Base-by-base conservation (phyloP, 1,139 yeast species). In the Yamadazyma blattariae region DNA sequence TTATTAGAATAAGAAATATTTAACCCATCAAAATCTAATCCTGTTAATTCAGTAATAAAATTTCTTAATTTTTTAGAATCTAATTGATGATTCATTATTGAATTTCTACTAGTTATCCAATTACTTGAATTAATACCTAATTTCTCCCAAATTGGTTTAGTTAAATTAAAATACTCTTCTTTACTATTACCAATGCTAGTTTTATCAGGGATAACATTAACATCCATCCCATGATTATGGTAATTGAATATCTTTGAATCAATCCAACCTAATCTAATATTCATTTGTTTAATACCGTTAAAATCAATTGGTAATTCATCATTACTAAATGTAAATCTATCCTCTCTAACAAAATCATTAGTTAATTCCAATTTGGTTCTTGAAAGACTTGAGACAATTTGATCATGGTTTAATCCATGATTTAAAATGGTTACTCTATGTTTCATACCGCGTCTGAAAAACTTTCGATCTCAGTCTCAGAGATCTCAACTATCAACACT, bases 381-480 rank as follows among this genome's bases (percentile, higher is more conserved):
- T 5, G 14, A n/a, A 12, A 29, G 19, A 5, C 8, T 12, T 10
- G 26, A 22, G 12, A 29, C 21, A 17, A 29, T 29, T 4, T 25
- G 13, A 25, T 54, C 61, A 38, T 63, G 65, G 30, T 52, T 52
- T 16, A 51, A 32, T 2, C 48, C 45, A 10, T 46, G 64, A 41
- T 64, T 65, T 44, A 54, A 47, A 19, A 64, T 41, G 12, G 73
- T 64, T 19, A 58, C 50, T 47, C 73, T 52, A 35, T 66, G 71
- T 46, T 58, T 62, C 32, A 50, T 38, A 23, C 11, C n/a, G n/a
- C n/a, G n/a, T n/a, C n/a, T n/a, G n/a, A n/a, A 19, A 19, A 19
- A 19, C 9, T 19, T 7, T 9, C 21, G 21, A 19, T n/a, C n/a
- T n/a, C n/a, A n/a, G n/a, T n/a, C n/a, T n/a, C n/a, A n/a, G n/a